Base-by-base conservation (phyloP, 2,329 filamentous ascomycete species). In the Verticillium nonalfalfae region DNA sequence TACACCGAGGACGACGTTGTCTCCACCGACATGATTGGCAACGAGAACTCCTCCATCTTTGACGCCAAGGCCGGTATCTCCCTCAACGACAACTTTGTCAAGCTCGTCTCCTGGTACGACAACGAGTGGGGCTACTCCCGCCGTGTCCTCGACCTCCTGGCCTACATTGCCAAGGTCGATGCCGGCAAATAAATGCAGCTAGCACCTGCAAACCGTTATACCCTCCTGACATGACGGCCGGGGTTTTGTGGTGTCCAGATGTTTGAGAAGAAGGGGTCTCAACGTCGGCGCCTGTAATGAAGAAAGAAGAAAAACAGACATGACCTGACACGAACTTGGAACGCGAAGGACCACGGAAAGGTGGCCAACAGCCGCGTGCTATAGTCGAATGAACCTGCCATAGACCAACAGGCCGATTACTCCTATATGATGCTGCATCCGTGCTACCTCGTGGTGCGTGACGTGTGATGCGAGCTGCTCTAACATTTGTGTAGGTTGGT, bases 101-200 rank as follows among this genome's bases (percentile, higher is more conserved):
- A 99, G 90, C 87, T 99, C 66, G 90, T 97, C 78, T 89, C 89
- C 73, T 98, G 94, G 95, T 97, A 97, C 83, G 93, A 97, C 86
- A 98, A 98, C 86, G 94, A 98, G 88, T 97, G 93, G 93, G 95
- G 93, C 75, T 98, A 99, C 90, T 96, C 91, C 79, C 93, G 93
- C 84, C 95, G 90, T 87, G 90, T 93, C 73, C 82, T 93, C 70
- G 90, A 95, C 81, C 90, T 95, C 72, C 76, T 86, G 76, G 82
- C 84, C 80, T 90, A 93, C 84, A 85, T 93, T 73, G 83, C 90
- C 79, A 90, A 91, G 85, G 88, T 89, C 68, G 90, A 93, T 73
- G 84, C 75, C 72, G 74, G 76, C 75, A 80, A 84, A 71, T 83
- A 80, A 75, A 74, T 64, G 55, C 62, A 50, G 11, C 31, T 13